Percentiles rank a stretch among this genome's conserved stretches.
These are phyloP conservation scores for Sporothrix protearum DNA, from an alignment of 2,329 filamentous ascomycete genomes.

Conservation along the genomic window DNA sequence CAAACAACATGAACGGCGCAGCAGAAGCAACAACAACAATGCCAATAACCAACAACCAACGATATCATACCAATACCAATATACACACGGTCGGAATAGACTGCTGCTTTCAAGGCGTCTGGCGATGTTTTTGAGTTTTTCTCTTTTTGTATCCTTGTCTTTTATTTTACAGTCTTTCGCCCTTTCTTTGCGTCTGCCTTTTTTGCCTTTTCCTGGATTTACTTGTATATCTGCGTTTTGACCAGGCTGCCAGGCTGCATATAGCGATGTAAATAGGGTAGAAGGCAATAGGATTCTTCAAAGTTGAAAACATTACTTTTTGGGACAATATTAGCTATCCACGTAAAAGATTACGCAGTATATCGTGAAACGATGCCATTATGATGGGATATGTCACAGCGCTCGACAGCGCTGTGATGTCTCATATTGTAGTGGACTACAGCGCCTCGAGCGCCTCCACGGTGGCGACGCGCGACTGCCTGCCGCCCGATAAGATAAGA, in stretches of 20 bases:
- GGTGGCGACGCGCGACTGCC: not conserved
- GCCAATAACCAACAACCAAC: not conserved
- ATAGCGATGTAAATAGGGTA: constrained; percentile 5
- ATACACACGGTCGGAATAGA: not conserved
- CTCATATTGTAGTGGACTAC: not conserved
- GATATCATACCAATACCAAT: not conserved
- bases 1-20: not conserved
- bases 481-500: constrained; percentile 2
- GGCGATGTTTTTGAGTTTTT: not conserved
- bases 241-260: not conserved
- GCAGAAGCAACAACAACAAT: not conserved
- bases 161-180: not conserved
- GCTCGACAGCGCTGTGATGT: not conserved
- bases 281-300: not conserved
- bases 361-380: not conserved
- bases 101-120: not conserved
- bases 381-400: not conserved
- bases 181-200: not conserved
- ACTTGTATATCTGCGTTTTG: not conserved
- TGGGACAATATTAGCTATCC: too few relatives aligned
- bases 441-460: not conserved
- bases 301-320: not conserved
- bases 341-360: too few relatives aligned
- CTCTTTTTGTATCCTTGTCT: not conserved
- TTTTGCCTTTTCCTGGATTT: not conserved